Percentiles rank a stretch among this genome's conserved stretches.
These are phyloP conservation scores for Ampelocalamus luodianensis DNA, from an alignment of 176 grass and related monocot species.

Conservation along the genomic window DNA sequence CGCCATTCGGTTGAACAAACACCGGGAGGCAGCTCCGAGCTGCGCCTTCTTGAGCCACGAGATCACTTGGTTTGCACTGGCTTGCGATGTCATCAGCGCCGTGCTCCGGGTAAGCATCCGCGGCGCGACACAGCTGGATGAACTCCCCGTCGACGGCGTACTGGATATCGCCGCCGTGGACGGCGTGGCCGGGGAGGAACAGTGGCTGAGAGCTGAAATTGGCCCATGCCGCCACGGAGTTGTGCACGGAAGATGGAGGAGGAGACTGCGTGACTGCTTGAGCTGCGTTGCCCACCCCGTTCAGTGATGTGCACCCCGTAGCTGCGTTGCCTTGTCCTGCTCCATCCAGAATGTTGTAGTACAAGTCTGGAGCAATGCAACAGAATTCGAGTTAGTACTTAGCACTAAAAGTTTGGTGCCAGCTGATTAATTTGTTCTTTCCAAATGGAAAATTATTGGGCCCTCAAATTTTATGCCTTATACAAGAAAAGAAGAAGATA, in stretches of 20 bases:
- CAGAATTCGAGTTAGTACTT: slow-evolving; percentile 12
- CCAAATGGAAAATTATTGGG: background rate
- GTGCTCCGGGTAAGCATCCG: slow-evolving; percentile 22
- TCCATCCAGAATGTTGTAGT: slow-evolving; percentile 64
- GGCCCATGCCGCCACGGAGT: slow-evolving; percentile 38
- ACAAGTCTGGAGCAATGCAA: slow-evolving; percentile 55
- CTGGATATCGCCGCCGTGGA: slow-evolving; percentile 32
- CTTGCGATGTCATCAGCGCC: background rate
- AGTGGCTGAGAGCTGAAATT: slow-evolving; percentile 42
- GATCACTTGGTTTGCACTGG: slow-evolving; percentile 25
- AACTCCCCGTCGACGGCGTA: slow-evolving; percentile 52
- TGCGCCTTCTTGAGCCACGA: slow-evolving; percentile 22
- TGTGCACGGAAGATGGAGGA: slow-evolving; percentile 28
- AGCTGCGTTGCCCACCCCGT: slow-evolving; percentile 17
- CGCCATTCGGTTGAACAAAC: slow-evolving; percentile 46
- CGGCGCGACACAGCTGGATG: slow-evolving; percentile 42
- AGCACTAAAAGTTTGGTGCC: slow-evolving; percentile 12
- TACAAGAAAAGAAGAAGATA: background rate
- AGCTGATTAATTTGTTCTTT: background rate
- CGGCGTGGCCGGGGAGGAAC: slow-evolving; percentile 22
- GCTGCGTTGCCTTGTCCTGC: slow-evolving; percentile 45
- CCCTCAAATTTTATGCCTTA: background rate
- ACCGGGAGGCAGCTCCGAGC: slow-evolving; percentile 40
- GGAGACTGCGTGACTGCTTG: slow-evolving; percentile 26
- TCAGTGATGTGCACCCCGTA: slow-evolving; percentile 35